phyloP scores from a whole-genome alignment of 179 eudicot genomes.

The Beta lomatogona region DNA sequence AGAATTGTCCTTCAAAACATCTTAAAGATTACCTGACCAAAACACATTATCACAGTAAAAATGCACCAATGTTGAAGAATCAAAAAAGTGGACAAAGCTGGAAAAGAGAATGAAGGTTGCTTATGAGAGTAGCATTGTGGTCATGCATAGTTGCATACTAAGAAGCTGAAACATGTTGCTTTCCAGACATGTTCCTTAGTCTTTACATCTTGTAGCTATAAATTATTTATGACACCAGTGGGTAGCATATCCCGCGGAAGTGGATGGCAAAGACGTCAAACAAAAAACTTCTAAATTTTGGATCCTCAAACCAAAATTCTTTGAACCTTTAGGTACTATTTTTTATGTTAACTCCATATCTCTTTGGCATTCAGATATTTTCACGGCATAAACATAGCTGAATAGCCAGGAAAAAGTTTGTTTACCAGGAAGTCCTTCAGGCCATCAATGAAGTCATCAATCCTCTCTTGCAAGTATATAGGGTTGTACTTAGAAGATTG shows the following conservation, averaged over 20 bases:
- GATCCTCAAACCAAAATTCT: not conserved
- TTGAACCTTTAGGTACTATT: not conserved
- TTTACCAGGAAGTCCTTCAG: conserved; percentile 76
- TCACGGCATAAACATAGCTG: conserved; percentile 4
- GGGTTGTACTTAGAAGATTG: conserved; percentile 90
- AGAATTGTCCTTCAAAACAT: not conserved
- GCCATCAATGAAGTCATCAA: conserved; percentile 71
- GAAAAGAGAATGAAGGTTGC: not conserved
- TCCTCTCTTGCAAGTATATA: conserved; percentile 75
- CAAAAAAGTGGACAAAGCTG: not conserved
- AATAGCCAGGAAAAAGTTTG: conserved; percentile 11
- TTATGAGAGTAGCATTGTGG: not conserved
- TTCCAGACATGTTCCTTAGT: not conserved
- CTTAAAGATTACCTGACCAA: not conserved
- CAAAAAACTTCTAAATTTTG: not conserved
- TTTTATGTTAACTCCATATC: not conserved
- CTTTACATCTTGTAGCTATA: not conserved
- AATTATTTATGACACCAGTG: not conserved
- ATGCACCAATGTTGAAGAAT: not conserved
- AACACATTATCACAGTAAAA: not conserved
- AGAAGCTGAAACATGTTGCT: not conserved
- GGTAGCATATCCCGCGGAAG: not conserved
- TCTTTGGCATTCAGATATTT: not conserved
- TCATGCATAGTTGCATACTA: not conserved
- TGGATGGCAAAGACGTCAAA: not conserved